Evolutionary conservation across 352 stramenopile species (phyloP), one percentile per base, ranked within the genome.

Genomic region (Globisporangium nunn): DNA sequence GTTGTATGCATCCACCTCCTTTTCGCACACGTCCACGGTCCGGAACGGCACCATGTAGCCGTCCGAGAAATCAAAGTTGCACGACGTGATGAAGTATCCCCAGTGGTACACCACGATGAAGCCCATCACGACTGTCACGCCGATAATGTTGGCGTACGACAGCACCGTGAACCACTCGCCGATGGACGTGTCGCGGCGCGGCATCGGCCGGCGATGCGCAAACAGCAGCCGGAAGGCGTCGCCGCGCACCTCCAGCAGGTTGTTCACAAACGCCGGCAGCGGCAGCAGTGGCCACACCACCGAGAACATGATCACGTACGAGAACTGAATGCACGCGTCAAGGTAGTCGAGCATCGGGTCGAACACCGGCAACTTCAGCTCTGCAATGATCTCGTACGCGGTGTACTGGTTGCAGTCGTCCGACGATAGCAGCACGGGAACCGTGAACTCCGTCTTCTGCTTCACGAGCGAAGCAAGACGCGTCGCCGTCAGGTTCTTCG

Each of bases 271-370:
- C n/a, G 86, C 86, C 28, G 84, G 82, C 43, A 94, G 78, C 37
- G 86, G 86, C 52, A 96, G 58, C 44, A 96, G 61, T n/a, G 84
- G 84, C 86, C 86, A 96, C 56, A 93, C 86, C 8, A 91, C 84
- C 4, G 84, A 94, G 55, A 96, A 96, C 86, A 96, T 96, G 62
- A 93, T 74, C 53, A 96, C 81, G 59, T 94, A 96, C 6, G 84
- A 93, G 54, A 96, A 92, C 67, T 96, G 86, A 54, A 96, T 93
- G 59, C 81, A 87, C 7, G 85, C 80, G 61, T 93, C 84, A 58
- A 96, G 61, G 58, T 96, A 96, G 65, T 96, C 86, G 39, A 92
- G 66, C 62, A 88, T 83, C 29, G 85, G 79, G 47, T 93, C 83
- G 43, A 93, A 96, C 0, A 89, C 68, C 11, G 84, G 78, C 18